phyloP scores from a whole-genome alignment of 192 early-diverging fungal species.

The Backusella morwellensis region DNA sequence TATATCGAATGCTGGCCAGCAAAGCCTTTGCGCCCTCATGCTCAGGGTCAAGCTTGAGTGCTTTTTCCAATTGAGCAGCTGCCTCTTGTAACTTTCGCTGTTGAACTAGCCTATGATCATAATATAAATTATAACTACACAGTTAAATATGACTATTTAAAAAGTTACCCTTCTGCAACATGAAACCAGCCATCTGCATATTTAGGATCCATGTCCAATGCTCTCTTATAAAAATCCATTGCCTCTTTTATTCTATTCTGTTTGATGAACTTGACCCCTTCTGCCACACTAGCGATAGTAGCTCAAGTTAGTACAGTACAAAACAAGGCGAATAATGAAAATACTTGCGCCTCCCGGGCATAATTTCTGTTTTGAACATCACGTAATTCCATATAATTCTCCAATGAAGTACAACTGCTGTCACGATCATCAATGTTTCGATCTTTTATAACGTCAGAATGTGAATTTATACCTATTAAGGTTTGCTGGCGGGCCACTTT shows the following conservation, averaged over 20 bases:
- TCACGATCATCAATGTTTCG: slow-evolving; percentile 4
- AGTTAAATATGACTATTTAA: background rate
- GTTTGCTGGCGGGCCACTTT: slow-evolving; percentile 19
- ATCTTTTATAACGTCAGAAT: slow-evolving; percentile 1
- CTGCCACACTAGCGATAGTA: slow-evolving; percentile 11
- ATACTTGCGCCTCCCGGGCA: slow-evolving; percentile 34
- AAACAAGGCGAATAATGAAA: background rate
- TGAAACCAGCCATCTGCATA: slow-evolving; percentile 37
- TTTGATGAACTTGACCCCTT: slow-evolving; percentile 32
- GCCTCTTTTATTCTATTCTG: slow-evolving; percentile 25
- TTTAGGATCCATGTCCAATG: slow-evolving; percentile 39
- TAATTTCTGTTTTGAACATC: slow-evolving; percentile 34
- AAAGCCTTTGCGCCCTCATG: slow-evolving; percentile 49
- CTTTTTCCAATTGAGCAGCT: slow-evolving; percentile 46
- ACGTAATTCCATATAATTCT: slow-evolving; percentile 30
- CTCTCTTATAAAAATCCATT: slow-evolving; percentile 31
- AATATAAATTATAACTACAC: background rate
- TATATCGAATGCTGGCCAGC: slow-evolving; percentile 14
- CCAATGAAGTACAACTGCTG: slow-evolving; percentile 3
- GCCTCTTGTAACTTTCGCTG: slow-evolving; percentile 51
- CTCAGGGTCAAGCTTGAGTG: slow-evolving; percentile 43
- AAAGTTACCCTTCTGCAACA: slow-evolving; percentile 30
- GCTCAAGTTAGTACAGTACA: background rate
- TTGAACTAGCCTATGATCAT: slow-evolving; percentile 20
- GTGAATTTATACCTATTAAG: background rate